Percentiles rank a stretch among this genome's conserved stretches.
Evolutionary conservation across 495 filamentous ascomycete species (phyloP).

Genomic region (Xylaria cubensis): DNA sequence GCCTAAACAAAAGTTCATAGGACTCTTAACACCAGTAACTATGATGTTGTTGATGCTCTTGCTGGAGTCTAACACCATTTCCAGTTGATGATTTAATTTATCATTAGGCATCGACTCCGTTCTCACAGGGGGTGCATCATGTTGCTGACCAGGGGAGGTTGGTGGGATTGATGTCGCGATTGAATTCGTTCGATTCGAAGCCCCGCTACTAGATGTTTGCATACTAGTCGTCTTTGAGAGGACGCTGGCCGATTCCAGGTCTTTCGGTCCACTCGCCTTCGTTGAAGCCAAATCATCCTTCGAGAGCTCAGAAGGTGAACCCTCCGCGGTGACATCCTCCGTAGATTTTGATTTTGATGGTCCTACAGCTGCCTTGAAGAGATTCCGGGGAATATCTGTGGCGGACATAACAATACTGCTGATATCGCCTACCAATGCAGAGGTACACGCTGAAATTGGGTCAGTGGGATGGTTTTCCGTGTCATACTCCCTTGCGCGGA

Average conservation of each 20-base stretch:
- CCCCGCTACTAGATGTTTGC: neutral
- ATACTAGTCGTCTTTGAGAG: slow-evolving; percentile 3
- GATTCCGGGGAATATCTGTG: slow-evolving; percentile 78
- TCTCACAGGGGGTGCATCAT: slow-evolving; percentile 11
- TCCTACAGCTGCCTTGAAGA: slow-evolving; percentile 61
- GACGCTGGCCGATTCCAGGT: slow-evolving; percentile 6
- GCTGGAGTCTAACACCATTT: slow-evolving; percentile 64
- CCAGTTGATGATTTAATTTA: slow-evolving; percentile 44
- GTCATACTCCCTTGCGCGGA: slow-evolving; percentile 71
- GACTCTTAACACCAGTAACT: slow-evolving; percentile 72
- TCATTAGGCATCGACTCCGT: slow-evolving; percentile 21
- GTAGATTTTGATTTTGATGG: slow-evolving; percentile 30
- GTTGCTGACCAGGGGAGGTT: slow-evolving; percentile 24
- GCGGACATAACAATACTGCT: slow-evolving; percentile 79
- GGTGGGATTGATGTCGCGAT: neutral
- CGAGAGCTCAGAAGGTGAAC: slow-evolving; percentile 8
- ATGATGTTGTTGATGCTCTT: slow-evolving; percentile 73
- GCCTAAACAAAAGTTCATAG: slow-evolving; percentile 80
- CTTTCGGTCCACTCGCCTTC: slow-evolving; percentile 23
- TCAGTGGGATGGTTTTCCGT: slow-evolving; percentile 75
- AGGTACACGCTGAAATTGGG: slow-evolving; percentile 73
- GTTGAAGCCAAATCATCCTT: slow-evolving; percentile 33
- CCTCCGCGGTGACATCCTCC: slow-evolving; percentile 29
- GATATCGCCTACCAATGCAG: slow-evolving; percentile 76
- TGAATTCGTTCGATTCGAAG: neutral